phyloP scores from a whole-genome alignment of 1,139 yeast genomes.

The Scheffersomyces insectosa region DNA sequence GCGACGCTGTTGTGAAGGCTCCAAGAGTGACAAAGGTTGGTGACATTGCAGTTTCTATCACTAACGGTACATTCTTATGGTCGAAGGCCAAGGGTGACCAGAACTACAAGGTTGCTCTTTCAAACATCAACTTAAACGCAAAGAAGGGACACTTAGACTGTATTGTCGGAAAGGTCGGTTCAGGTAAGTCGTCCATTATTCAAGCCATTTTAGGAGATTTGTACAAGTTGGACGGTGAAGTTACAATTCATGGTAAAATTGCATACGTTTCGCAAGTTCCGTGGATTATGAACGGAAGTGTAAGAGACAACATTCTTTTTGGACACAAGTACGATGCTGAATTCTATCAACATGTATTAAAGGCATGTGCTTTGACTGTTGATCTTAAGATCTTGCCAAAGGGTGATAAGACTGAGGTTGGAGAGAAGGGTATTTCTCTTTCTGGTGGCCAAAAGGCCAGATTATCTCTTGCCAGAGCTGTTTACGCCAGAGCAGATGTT shows the following conservation, averaged over 20 bases:
- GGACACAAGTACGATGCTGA: constrained; percentile 83
- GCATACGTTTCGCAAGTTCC: constrained; percentile 92
- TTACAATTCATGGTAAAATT: constrained; percentile 70
- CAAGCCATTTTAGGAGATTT: constrained; percentile 87
- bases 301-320: constrained; percentile 84
- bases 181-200: constrained; percentile 86
- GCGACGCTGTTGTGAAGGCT: constrained; percentile 66
- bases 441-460: constrained; percentile 99
- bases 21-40: constrained; percentile 56
- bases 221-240: constrained; percentile 75
- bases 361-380: constrained; percentile 81
- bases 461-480: constrained; percentile 90
- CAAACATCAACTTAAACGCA: constrained; percentile 67
- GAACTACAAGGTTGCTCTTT: constrained; percentile 70
- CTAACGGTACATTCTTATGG: constrained; percentile 87
- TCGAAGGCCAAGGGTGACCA: constrained; percentile 66
- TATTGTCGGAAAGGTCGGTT: constrained; percentile 90
- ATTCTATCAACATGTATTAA: constrained; percentile 75
- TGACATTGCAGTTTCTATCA: constrained; percentile 68
- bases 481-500: constrained; percentile 90
- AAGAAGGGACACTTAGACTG: constrained; percentile 82
- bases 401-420: constrained; percentile 90
- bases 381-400: constrained; percentile 80
- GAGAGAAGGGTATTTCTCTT: constrained; percentile 94
- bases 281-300: constrained; percentile 95